Percentiles rank a stretch among this genome's conserved stretches.
Evolutionary conservation across 805 yeast genomes (phyloP).

Genomic region (Saccharomycopsis capsularis): DNA sequence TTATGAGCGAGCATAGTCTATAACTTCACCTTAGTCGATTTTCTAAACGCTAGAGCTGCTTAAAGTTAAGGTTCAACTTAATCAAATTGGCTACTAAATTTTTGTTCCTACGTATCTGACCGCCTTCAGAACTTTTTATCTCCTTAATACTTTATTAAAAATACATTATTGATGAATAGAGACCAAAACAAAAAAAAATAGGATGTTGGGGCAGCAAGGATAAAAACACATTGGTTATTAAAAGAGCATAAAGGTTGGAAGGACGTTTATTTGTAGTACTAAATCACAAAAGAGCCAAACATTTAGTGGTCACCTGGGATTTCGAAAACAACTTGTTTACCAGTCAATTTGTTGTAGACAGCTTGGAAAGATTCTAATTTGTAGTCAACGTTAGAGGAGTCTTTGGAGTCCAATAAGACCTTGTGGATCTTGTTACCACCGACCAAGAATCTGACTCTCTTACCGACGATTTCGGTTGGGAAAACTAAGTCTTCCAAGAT

Average conservation of each 20-base stretch:
- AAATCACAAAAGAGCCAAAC: neutral
- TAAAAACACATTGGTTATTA: neutral
- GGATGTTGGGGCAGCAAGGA: neutral
- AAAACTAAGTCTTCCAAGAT: conserved; percentile 97
- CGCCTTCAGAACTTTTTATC: too few relatives aligned
- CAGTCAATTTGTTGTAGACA: conserved; percentile 96
- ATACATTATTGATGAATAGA: too few relatives aligned
- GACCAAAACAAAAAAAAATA: too few relatives aligned
- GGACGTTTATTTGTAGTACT: too few relatives aligned
- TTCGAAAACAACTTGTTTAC: conserved; percentile 99
- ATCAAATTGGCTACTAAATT: too few relatives aligned
- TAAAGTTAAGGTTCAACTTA: too few relatives aligned
- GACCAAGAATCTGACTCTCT: conserved; percentile 97
- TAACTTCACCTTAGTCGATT: too few relatives aligned
- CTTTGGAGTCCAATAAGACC: conserved; percentile 96
- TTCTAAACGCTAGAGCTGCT: too few relatives aligned
- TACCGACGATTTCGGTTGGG: conserved; percentile 99
- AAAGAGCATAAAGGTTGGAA: conserved; percentile 3
- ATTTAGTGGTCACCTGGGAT: conserved; percentile 55
- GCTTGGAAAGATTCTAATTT: conserved; percentile 99
- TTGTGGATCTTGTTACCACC: conserved; percentile 99
- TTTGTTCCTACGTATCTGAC: too few relatives aligned
- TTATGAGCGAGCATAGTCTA: too few relatives aligned
- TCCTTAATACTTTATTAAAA: too few relatives aligned
- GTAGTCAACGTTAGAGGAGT: conserved; percentile 93